A percentile compares a stretch with the other conserved stretches of the same genome.
phyloP scores from a whole-genome alignment of 164 flowering plant species.

The Cinnamomum chago region DNA sequence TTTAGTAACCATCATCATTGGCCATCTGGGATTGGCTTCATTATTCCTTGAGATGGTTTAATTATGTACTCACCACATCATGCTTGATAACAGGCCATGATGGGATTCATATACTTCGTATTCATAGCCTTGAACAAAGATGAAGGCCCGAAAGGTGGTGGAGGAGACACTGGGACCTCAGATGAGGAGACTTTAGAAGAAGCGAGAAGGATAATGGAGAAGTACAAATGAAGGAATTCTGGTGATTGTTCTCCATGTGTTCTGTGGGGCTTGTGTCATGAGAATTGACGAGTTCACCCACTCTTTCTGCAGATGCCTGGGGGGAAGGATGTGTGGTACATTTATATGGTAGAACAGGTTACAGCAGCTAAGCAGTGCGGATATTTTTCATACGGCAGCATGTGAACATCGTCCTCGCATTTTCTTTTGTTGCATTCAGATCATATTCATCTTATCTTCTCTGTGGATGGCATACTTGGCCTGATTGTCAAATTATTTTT shows the following conservation, averaged over 20 bases:
- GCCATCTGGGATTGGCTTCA: too few species aligned
- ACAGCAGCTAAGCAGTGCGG: background rate
- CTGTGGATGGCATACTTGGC: background rate
- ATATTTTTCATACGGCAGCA: background rate
- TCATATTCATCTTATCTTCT: background rate
- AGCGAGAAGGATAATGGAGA: conserved; percentile 95
- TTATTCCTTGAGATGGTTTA: background rate
- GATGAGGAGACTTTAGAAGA: conserved; percentile 77
- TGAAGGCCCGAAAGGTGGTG: conserved; percentile 60
- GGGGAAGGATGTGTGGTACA: background rate
- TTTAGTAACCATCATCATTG: background rate
- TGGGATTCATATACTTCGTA: conserved; percentile 76
- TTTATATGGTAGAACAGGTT: background rate
- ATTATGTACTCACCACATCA: background rate
- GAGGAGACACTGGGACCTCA: conserved; percentile 26
- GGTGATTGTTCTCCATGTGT: background rate
- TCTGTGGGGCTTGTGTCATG: background rate
- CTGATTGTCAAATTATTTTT: background rate
- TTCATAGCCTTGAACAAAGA: conserved; percentile 84
- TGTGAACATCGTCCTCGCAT: background rate
- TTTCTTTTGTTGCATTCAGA: background rate
- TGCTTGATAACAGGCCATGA: conserved; percentile 52
- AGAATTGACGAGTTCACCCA: background rate
- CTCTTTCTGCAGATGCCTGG: background rate
- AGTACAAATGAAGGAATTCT: conserved; percentile 55